phyloP scores from a whole-genome alignment of 768 basidiomycete species.

The Chlorophyllum brunneum region DNA sequence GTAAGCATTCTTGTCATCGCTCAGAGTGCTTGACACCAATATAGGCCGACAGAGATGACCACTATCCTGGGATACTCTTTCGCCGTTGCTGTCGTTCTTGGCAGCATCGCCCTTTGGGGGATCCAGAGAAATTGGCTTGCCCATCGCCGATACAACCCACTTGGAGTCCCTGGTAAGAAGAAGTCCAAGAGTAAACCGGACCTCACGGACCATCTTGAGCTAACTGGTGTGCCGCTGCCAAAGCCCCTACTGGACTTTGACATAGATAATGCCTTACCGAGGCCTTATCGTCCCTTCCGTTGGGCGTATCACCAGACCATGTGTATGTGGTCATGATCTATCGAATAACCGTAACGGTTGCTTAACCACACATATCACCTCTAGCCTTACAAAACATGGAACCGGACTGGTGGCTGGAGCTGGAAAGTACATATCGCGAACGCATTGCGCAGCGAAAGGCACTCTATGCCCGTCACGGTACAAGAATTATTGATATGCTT shows the following conservation, averaged over 20 bases:
- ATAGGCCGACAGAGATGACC: neutral
- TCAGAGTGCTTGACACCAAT: neutral
- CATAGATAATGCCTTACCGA: slow-evolving; percentile 36
- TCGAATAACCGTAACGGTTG: neutral
- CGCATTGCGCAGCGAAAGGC: slow-evolving; percentile 39
- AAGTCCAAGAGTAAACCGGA: neutral
- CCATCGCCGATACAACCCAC: neutral
- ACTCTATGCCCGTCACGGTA: slow-evolving; percentile 35
- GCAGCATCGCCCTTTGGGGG: neutral
- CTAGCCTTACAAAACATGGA: slow-evolving; percentile 45
- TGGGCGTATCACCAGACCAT: slow-evolving; percentile 57
- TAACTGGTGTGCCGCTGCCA: slow-evolving; percentile 43
- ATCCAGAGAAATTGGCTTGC: neutral
- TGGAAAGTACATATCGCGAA: slow-evolving; percentile 46
- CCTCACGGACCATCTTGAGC: slow-evolving; percentile 32
- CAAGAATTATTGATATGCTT: slow-evolving; percentile 37
- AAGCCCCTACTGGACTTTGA: slow-evolving; percentile 38
- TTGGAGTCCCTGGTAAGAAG: no score
- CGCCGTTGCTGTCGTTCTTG: neutral
- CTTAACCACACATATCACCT: neutral
- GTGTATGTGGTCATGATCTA: slow-evolving; percentile 30
- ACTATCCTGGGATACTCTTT: neutral
- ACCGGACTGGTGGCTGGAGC: slow-evolving; percentile 54
- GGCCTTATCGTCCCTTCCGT: slow-evolving; percentile 54
- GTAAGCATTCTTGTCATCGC: neutral